Conservation (phyloP, 2,329 filamentous ascomycete species). For the Phaeoacremonium minimum region DNA sequence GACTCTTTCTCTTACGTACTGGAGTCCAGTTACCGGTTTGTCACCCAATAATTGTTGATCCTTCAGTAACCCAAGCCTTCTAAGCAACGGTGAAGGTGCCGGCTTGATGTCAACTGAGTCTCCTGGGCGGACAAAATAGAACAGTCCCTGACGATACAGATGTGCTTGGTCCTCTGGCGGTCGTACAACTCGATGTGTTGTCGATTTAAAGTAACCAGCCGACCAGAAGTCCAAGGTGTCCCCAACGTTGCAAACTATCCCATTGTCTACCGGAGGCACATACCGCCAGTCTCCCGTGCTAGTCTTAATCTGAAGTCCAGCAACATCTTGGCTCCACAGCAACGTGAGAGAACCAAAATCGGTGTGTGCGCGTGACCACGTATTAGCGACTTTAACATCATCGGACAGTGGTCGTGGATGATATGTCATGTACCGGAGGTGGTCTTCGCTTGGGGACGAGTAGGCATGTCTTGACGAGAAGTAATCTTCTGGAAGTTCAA, state of each 20-base stretch:
- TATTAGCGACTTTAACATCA: slow-evolving; percentile 22
- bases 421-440: slow-evolving; percentile 54
- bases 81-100: slow-evolving; percentile 20
- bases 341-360: slow-evolving; percentile 49
- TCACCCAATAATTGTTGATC: slow-evolving; percentile 17
- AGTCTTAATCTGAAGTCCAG: slow-evolving; percentile 43
- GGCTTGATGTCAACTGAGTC: slow-evolving; percentile 22
- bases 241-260: slow-evolving; percentile 38
- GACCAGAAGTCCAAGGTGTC: slow-evolving; percentile 24
- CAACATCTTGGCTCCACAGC: slow-evolving; percentile 49
- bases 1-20: slow-evolving; percentile 34
- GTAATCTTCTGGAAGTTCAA: slow-evolving; percentile 49
- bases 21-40: slow-evolving; percentile 26
- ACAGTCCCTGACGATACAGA: slow-evolving; percentile 23
- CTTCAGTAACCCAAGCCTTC: slow-evolving; percentile 17
- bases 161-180: slow-evolving; percentile 27
- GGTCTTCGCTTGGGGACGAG: slow-evolving; percentile 44
- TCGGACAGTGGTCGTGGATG: slow-evolving; percentile 34
- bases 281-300: slow-evolving; percentile 34
- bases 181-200: slow-evolving; percentile 26
- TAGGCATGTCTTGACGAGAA: slow-evolving; percentile 48
- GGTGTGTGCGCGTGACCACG: slow-evolving; percentile 33
- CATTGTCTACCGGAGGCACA: slow-evolving; percentile 35
- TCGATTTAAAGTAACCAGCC: slow-evolving; percentile 24
- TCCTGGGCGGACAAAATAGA: slow-evolving; percentile 31